Evolutionary conservation across 257 asterid species (phyloP).

Genomic region (Solanum ahanhuiri): DNA sequence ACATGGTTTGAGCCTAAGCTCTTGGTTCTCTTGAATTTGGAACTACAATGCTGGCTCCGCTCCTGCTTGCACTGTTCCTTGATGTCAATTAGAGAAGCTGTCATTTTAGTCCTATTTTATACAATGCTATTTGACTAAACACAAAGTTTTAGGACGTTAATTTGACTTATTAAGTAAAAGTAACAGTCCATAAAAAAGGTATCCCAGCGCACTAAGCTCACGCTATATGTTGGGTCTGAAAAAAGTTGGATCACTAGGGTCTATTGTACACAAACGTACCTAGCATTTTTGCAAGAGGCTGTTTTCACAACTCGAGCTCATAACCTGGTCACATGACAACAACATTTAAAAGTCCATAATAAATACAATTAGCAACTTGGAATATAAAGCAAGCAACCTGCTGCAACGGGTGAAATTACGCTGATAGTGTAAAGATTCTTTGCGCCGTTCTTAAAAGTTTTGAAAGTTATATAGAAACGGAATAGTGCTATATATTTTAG

Average conservation of each 20-base stretch:
- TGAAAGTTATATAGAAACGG: neutral
- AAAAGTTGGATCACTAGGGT: neutral
- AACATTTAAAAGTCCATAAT: neutral
- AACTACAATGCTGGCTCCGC: neutral
- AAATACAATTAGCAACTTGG: neutral
- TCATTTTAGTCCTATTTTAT: neutral
- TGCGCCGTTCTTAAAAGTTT: neutral
- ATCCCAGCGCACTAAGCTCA: neutral
- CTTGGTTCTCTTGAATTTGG: neutral
- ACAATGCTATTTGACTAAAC: neutral
- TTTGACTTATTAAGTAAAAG: neutral
- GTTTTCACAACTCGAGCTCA: neutral
- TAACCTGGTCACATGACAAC: neutral
- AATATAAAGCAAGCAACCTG: neutral
- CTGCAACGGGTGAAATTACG: neutral
- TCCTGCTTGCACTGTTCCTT: neutral
- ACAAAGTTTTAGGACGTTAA: neutral
- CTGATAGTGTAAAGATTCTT: neutral
- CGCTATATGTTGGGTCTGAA: neutral
- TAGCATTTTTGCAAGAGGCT: neutral
- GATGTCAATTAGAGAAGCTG: neutral
- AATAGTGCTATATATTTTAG: neutral
- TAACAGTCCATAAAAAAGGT: neutral
- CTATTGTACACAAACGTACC: neutral
- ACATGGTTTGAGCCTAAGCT: neutral